Percentiles rank a stretch among this genome's conserved stretches.
phyloP scores from a whole-genome alignment of 352 stramenopile genomes.

The Globisporangium cylindrosporum region DNA sequence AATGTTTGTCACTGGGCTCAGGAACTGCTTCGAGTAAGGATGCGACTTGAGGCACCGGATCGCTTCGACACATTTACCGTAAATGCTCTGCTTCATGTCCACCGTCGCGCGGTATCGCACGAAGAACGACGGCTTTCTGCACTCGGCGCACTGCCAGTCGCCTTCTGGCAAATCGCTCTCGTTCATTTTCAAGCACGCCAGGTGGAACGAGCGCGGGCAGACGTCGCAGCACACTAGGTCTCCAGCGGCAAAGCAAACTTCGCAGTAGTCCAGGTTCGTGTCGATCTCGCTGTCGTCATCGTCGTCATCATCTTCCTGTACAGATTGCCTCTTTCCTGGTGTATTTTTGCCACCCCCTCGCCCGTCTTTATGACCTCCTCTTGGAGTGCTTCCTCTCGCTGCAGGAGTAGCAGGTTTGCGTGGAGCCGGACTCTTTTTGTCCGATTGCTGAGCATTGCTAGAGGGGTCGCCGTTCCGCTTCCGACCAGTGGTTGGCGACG shows the following conservation, averaged over 20 bases:
- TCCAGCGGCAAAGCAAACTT: slow-evolving; percentile 78
- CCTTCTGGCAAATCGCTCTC: slow-evolving; percentile 72
- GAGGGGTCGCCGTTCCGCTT: slow-evolving; percentile 6
- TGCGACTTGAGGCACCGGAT: slow-evolving; percentile 68
- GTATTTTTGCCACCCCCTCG: not conserved
- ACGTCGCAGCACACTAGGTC: slow-evolving; percentile 89
- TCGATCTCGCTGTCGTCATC: slow-evolving; percentile 64
- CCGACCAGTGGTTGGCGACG: slow-evolving; percentile 1
- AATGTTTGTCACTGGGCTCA: slow-evolving; percentile 72
- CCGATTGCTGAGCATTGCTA: not conserved
- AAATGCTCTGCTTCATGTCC: slow-evolving; percentile 44
- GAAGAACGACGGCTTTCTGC: slow-evolving; percentile 70
- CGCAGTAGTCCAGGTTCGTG: slow-evolving; percentile 81
- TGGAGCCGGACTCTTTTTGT: slow-evolving; percentile 12
- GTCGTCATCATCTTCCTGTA: slow-evolving; percentile 16
- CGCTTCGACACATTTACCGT: slow-evolving; percentile 66
- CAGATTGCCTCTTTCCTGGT: slow-evolving; percentile 8
- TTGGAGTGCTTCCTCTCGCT: not conserved
- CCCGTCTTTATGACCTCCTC: not conserved
- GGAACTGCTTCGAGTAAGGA: slow-evolving; percentile 78
- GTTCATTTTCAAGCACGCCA: slow-evolving; percentile 74
- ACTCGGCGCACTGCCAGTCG: slow-evolving; percentile 82
- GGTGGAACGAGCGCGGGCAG: slow-evolving; percentile 91
- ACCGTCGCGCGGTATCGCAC: slow-evolving; percentile 45
- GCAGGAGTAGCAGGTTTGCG: slow-evolving; percentile 4